These are phyloP conservation scores for Polytolypa hystricis DNA, from an alignment of 2,329 filamentous ascomycete genomes.

Conservation along the genomic window DNA sequence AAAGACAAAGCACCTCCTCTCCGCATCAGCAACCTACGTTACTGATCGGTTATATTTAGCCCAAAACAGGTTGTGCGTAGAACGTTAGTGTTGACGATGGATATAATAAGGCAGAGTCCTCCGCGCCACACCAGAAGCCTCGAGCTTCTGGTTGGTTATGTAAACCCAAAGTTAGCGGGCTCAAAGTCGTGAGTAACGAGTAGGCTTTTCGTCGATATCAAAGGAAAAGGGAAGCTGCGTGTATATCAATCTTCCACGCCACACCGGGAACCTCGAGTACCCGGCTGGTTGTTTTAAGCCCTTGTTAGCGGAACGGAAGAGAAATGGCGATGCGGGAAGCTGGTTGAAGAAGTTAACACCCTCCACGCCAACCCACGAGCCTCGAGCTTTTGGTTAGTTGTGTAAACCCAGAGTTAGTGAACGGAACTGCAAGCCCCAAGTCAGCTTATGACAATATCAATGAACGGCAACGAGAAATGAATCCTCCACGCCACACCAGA, in stretches of 20 bases:
- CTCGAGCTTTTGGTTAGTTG: background rate
- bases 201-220: background rate
- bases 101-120: background rate
- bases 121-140: conserved; percentile 3
- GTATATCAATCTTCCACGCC: conserved; percentile 3
- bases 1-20: background rate
- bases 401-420: background rate
- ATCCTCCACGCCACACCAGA: conserved; percentile 5
- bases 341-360: background rate
- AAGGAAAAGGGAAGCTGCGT: background rate
- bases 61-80: background rate
- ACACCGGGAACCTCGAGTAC: conserved; percentile 5
- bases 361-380: background rate
- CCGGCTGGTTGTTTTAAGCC: conserved; percentile 5
- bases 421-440: background rate
- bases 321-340: background rate
- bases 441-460: too few species aligned
- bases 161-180: background rate
- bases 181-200: background rate
- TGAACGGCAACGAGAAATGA: background rate
- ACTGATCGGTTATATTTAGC: background rate
- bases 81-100: background rate
- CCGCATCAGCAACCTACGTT: background rate
- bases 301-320: background rate
- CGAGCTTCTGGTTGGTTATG: conserved; percentile 3